Base-by-base conservation (phyloP, 2,329 filamentous ascomycete species). In the Uncinocarpus reesii region DNA sequence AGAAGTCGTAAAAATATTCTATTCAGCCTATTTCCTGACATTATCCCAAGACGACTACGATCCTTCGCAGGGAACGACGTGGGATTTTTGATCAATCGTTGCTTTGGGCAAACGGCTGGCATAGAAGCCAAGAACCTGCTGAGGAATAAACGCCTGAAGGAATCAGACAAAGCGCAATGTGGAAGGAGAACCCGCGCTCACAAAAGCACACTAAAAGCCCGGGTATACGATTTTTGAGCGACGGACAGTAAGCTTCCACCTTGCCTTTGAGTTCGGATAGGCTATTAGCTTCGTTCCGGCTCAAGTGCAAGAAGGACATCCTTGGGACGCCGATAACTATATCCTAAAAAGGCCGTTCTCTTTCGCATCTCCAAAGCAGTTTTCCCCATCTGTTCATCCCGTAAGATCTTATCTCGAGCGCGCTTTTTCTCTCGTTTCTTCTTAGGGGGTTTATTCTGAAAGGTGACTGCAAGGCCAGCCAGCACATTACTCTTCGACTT, bases 301-400 rank as follows among this genome's bases (percentile, higher is more conserved):
- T 60, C 58, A 13, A 70, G 52, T 1, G 61, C 64, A 50, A 65
- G 52, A 26, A 57, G 54, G 41, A 66, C 58, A 2, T 62, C 59
- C 45, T 63, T 67, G 2, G 68, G 67, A 36, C 67, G 65, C 29
- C 80, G 77, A 73, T 92, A 96, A 1, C 84, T 86, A 62, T 98
- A 98, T 0, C 90, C 90, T 52, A 93, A 67, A 65, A 96, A 96
- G 0, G 87, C 88, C 21, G 78, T 84, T 62, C 76, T 77, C 66
- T 90, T 94, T 51, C 92, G 78, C 54, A 92, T 75, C 56, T 86
- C 80, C 64, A 96, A 70, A n/a, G 84, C 87, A 13, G 74, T 71
- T 34, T 73, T 74, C 34, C 79, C 82, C 5, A 83, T 76, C 7
- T 71, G 67, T 21, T 74, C 75, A 63, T 96, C 90, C 36, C 90